Conservation (phyloP, 164 flowering plant species). For the Magnolia changhungtana region DNA sequence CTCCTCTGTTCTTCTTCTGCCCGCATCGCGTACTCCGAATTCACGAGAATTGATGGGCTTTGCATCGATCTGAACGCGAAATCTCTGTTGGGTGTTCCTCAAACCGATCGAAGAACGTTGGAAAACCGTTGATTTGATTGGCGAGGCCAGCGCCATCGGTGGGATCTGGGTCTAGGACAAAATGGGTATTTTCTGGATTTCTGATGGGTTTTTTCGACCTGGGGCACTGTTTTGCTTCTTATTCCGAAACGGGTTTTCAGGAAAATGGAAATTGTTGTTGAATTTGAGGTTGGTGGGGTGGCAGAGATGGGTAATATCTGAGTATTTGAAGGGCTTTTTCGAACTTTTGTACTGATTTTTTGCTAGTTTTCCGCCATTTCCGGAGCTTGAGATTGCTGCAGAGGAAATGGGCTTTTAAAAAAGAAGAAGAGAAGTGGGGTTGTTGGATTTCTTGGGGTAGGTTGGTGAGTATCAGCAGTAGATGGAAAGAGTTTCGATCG, state of each 20-base stretch:
- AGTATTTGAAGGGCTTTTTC: not conserved
- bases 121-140: not conserved
- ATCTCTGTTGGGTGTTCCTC: conserved; percentile 21
- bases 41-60: conserved; percentile 14
- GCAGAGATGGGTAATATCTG: not conserved
- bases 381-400: not conserved
- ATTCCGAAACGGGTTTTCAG: not conserved
- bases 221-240: not conserved
- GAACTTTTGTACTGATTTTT: not conserved
- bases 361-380: not conserved
- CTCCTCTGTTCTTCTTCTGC: not conserved
- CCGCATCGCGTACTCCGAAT: not conserved
- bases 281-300: not conserved
- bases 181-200: not conserved
- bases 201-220: not conserved
- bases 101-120: conserved; percentile 7
- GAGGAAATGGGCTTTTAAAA: not conserved
- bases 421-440: not conserved
- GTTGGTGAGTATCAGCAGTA: not conserved
- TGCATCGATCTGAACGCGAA: not conserved
- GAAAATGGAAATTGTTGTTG: not conserved
- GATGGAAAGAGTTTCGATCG: not conserved
- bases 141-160: conserved; percentile 12
- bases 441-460: not conserved
- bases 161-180: not conserved